Base-by-base conservation (phyloP, 208 protist genomes). In the Acanthamoeba triangularis region DNA sequence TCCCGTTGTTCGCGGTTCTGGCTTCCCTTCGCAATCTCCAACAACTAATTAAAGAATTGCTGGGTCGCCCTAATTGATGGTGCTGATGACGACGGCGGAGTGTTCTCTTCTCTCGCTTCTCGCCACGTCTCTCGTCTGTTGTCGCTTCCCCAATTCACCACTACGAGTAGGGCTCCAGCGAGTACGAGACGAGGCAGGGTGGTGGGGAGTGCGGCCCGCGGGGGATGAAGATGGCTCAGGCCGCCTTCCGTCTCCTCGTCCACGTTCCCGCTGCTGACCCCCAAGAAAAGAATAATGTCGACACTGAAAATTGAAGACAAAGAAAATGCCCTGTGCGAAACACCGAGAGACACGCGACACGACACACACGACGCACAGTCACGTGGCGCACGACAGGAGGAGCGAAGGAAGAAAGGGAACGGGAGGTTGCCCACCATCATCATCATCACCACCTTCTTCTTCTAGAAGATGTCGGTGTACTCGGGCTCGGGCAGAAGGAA, bases 381-480 rank as follows among this genome's bases (percentile, higher is more conserved):
- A 14, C 7, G 49, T 56, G 11, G 13, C 52, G 20, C 18, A 56
- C 7, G 18, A 56, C 52, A 56, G 18, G 41, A 47, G 41, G 41
- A 47, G 41, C 5, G 5, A 47, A 47, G 2, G 41, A 47, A 8
- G 41, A 8, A 47, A 47, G 5, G 41, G 41, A 6, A 47, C 4
- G 41, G 5, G 41, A 47, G 41, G 0, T 47, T 65, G 28, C 59
- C 23, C 59, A 65, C 4, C 28, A 65, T 20, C 16, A 28, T 20
- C 16, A 28, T 65, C 41, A 47, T 47, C 41, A 6, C 2, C 41
- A 8, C 11, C 41, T 0, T 20, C 25, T 8, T 65, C 37, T 16
- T 23, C n/a, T 44, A 78, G 69, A 78, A 44, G n/a, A 78, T 78
- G 69, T 78, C 69, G 69, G 69, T 78, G 35, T 78, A 78, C 11